Conservation (phyloP, 805 yeast genomes). For the Metschnikowia shivogae region DNA sequence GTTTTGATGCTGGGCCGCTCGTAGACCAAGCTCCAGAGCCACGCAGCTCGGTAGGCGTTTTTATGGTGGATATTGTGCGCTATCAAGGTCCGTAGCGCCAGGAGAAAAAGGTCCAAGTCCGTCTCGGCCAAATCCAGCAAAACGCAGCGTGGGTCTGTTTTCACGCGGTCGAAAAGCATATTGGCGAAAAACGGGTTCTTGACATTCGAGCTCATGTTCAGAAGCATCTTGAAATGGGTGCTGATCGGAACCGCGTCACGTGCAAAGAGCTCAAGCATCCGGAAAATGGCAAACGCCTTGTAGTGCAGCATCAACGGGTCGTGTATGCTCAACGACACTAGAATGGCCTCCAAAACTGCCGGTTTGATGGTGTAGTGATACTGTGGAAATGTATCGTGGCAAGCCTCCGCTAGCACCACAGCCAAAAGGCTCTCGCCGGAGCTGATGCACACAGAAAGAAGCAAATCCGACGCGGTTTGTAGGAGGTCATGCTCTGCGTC, state of each 20-base stretch:
- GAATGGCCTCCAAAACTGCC: conserved; percentile 6
- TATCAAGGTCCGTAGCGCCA: background rate
- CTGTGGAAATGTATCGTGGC: background rate
- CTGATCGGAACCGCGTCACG: background rate
- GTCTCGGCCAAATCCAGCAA: background rate
- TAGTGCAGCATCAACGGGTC: conserved; percentile 11
- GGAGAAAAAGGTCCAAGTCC: background rate
- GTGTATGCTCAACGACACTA: conserved; percentile 8
- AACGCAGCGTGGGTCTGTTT: background rate
- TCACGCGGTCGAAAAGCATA: conserved; percentile 12
- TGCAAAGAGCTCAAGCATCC: conserved; percentile 3
- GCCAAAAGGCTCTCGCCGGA: conserved; percentile 3
- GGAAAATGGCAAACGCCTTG: conserved; percentile 12
- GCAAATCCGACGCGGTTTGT: background rate
- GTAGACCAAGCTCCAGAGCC: conserved; percentile 14
- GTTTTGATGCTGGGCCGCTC: background rate
- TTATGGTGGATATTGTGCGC: conserved; percentile 13
- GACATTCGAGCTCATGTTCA: conserved; percentile 7
- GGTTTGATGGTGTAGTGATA: background rate
- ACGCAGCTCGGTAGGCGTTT: conserved; percentile 13
- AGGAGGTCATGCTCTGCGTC: background rate
- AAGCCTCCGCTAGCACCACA: conserved; percentile 1
- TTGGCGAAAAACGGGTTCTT: conserved; percentile 19
- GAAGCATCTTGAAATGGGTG: conserved; percentile 5
- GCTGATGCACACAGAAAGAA: conserved; percentile 2